These are phyloP conservation scores for Hylodesmum podocarpum DNA, from an alignment of 306 rosid genomes.

Conservation along the genomic window DNA sequence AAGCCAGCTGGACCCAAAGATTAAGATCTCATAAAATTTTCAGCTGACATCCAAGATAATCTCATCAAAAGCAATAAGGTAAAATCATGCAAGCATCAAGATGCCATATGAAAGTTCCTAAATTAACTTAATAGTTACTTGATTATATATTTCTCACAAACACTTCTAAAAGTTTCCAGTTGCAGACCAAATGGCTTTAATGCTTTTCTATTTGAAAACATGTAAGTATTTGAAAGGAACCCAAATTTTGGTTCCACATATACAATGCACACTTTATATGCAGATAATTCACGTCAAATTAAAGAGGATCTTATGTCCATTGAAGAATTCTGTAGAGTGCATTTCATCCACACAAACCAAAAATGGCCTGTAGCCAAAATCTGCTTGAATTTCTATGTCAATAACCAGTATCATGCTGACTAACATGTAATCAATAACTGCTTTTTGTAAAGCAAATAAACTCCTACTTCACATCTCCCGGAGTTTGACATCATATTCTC, in stretches of 20 bases:
- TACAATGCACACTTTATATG: background rate
- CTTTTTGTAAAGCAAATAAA: background rate
- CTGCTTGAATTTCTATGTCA: background rate
- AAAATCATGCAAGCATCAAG: constrained; percentile 8
- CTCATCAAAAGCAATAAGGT: background rate
- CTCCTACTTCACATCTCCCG: background rate
- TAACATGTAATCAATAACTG: background rate
- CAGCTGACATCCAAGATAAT: background rate
- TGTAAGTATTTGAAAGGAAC: background rate
- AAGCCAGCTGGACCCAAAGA: constrained; percentile 9
- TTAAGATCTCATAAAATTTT: constrained; percentile 10
- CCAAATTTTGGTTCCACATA: background rate
- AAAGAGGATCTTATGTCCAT: background rate
- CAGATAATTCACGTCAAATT: background rate
- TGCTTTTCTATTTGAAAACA: background rate
- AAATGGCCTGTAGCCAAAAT: background rate
- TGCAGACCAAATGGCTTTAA: background rate
- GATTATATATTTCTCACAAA: background rate
- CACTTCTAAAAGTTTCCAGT: background rate
- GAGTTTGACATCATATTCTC: constrained; percentile 4
- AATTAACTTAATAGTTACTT: background rate
- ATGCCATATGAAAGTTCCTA: background rate
- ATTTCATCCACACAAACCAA: constrained; percentile 10
- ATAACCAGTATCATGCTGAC: constrained; percentile 6
- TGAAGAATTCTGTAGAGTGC: background rate